Conservation (phyloP, 2,329 filamentous ascomycete genomes). For the Nemania diffusa region DNA sequence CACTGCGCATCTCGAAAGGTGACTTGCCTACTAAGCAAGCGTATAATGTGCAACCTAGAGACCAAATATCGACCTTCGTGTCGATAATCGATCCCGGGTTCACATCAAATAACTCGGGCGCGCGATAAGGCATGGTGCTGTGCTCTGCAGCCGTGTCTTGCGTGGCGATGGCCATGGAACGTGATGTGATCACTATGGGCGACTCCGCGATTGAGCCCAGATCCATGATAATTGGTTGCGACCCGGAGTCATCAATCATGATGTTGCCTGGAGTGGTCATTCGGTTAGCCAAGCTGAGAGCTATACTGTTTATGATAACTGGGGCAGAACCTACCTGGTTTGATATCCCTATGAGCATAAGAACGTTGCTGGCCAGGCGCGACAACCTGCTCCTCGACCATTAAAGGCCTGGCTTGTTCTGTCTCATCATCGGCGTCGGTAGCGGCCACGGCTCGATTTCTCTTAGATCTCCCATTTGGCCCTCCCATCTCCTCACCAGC, state of each 20-base stretch:
- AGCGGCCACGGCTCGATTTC: slow-evolving; percentile 50
- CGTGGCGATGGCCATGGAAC: slow-evolving; percentile 88
- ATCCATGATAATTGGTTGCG: slow-evolving; percentile 94
- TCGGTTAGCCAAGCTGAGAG: slow-evolving; percentile 6
- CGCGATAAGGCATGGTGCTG: slow-evolving; percentile 98
- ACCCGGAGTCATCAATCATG: slow-evolving; percentile 95
- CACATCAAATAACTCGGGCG: slow-evolving; percentile 97
- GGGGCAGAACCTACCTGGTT: slow-evolving; percentile 74
- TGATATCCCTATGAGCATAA: slow-evolving; percentile 96
- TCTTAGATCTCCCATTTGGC: slow-evolving; percentile 53
- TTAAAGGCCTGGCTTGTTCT: slow-evolving; percentile 82
- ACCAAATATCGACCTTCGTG: slow-evolving; percentile 98
- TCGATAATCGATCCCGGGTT: slow-evolving; percentile 92
- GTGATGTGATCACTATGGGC: slow-evolving; percentile 88
- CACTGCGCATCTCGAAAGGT: slow-evolving; percentile 93
- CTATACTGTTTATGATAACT: not conserved
- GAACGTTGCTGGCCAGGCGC: slow-evolving; percentile 76
- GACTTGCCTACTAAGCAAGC: slow-evolving; percentile 96
- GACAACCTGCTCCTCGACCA: slow-evolving; percentile 80
- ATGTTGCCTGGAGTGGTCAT: slow-evolving; percentile 75
- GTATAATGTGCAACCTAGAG: slow-evolving; percentile 95
- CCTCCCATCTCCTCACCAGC: slow-evolving; percentile 55
- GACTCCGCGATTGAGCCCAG: slow-evolving; percentile 90
- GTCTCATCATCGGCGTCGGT: slow-evolving; percentile 75
- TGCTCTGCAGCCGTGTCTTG: slow-evolving; percentile 97